Conservation (phyloP, 306 rosid species). For the Corylus heterophylla region DNA sequence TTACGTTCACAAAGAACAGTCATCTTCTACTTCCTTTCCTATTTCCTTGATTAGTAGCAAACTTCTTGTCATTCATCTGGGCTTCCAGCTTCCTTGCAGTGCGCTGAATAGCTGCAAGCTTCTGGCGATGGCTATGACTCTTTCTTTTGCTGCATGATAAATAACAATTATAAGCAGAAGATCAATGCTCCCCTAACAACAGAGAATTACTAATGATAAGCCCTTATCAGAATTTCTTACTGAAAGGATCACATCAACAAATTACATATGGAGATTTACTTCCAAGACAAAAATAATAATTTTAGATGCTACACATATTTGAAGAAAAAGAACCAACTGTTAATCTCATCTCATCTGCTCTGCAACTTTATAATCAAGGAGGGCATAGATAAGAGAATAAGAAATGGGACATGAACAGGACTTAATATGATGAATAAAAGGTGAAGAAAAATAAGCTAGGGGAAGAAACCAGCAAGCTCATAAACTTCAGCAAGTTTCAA, state of each 20-base stretch:
- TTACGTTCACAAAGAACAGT: conserved; percentile 38
- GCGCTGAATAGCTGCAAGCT: conserved; percentile 66
- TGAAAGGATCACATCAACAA: background rate
- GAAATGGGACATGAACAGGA: background rate
- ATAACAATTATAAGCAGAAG: background rate
- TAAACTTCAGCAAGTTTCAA: background rate
- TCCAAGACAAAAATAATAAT: background rate
- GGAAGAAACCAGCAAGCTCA: background rate
- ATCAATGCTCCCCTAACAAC: conserved; percentile 7
- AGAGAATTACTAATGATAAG: background rate
- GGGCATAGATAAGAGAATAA: background rate
- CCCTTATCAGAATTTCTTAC: background rate
- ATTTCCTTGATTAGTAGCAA: conserved; percentile 41
- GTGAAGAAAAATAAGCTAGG: background rate
- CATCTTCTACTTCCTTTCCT: conserved; percentile 58
- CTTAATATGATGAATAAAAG: background rate
- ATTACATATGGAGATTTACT: background rate
- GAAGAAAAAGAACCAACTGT: background rate
- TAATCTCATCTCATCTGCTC: conserved; percentile 3
- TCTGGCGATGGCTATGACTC: conserved; percentile 57
- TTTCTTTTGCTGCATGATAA: conserved; percentile 52
- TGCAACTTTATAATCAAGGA: background rate
- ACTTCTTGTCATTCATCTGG: conserved; percentile 40
- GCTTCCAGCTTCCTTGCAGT: conserved; percentile 68
- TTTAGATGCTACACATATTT: background rate